Evolutionary conservation across 495 filamentous ascomycete species (phyloP), one percentile per base, ranked within the genome.

Genomic region (Cercophora sp.): DNA sequence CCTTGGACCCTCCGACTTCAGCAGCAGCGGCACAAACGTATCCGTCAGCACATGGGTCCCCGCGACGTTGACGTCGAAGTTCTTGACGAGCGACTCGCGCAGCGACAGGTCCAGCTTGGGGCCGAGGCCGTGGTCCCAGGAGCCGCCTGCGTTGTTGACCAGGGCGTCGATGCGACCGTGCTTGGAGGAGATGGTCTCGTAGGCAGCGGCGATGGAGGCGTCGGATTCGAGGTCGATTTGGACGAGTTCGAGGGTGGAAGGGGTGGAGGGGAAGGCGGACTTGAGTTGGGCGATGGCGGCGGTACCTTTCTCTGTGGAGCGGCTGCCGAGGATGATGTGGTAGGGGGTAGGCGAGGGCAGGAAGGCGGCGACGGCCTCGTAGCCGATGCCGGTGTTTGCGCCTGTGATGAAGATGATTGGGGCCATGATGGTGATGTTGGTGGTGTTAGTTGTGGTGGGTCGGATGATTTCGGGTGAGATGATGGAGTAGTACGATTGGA

Each of bases 151-250:
- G 44, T 80, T 81, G 61, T 81, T 79, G 54, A 80, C 48, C 5
- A 81, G 57, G 3, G 64, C 61, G 51, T 81, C 78, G 0, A 81
- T 35, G 25, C 57, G 64, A 18, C 71, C 74, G 47, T 66, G 65
- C 1, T 56, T 55, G 5, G 52, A 19, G 6, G 48, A 4, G 5
- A 81, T 59, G 1, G 68, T 42, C 2, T 63, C 51, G 39, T 69
- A 67, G 1, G 71, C 75, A 1, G 37, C 37, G 3, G 71, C 35
- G 37, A 81, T 78, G 1, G 75, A 78, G 5, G 62, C 59, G 57
- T 80, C 79, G 3, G 67, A 61, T 40, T 67, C 66, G 20, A 84
- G 65, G 55, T 82, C 79, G 8, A 81, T 50, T 35, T 75, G 67
- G 0, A 82, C 13, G 5, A 59, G 31, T 25, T 53, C 58, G 5